A percentile compares a stretch with the other conserved stretches of the same genome.
Evolutionary conservation across 768 basidiomycete species (phyloP).

Genomic region (Tricholoma hemisulphureum): DNA sequence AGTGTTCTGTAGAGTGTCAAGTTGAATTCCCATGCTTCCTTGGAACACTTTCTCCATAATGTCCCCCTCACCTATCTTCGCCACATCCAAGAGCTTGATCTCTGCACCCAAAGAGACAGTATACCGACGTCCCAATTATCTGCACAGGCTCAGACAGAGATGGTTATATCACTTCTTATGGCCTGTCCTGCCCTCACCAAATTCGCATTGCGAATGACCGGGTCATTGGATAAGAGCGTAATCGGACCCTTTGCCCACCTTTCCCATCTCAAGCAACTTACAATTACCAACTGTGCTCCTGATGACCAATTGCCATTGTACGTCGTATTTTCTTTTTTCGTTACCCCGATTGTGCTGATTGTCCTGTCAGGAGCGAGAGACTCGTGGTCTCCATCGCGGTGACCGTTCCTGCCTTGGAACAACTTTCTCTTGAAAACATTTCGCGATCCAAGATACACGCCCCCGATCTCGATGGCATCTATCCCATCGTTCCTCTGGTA

Average conservation of each 20-base stretch:
- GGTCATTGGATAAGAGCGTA: constrained; percentile 48
- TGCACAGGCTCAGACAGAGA: constrained; percentile 39
- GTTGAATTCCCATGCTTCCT: constrained; percentile 42
- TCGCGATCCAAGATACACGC: constrained; percentile 68
- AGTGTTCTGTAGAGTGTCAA: constrained; percentile 43
- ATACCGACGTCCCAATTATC: constrained; percentile 19
- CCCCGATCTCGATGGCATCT: constrained; percentile 51
- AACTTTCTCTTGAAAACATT: constrained; percentile 60
- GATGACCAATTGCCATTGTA: constrained; percentile 46
- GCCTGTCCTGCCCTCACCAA: constrained; percentile 47
- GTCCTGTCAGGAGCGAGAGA: constrained; percentile 55
- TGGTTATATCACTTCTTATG: constrained; percentile 49
- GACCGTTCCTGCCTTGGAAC: constrained; percentile 51
- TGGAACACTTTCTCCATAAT: constrained; percentile 50
- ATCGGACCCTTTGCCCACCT: constrained; percentile 49
- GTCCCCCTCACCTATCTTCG: constrained; percentile 56
- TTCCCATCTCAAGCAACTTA: constrained; percentile 41
- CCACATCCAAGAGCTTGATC: constrained; percentile 53
- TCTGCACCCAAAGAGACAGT: constrained; percentile 33
- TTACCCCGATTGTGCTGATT: constrained; percentile 3
- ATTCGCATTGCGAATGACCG: constrained; percentile 47
- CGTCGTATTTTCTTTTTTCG: constrained; percentile 20
- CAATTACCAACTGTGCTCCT: constrained; percentile 45
- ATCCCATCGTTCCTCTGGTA: constrained; percentile 60
- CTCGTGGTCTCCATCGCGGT: constrained; percentile 68